Evolutionary conservation across 1,284 basidiomycete genomes (phyloP).

Genomic region (Tylopilus sp.): DNA sequence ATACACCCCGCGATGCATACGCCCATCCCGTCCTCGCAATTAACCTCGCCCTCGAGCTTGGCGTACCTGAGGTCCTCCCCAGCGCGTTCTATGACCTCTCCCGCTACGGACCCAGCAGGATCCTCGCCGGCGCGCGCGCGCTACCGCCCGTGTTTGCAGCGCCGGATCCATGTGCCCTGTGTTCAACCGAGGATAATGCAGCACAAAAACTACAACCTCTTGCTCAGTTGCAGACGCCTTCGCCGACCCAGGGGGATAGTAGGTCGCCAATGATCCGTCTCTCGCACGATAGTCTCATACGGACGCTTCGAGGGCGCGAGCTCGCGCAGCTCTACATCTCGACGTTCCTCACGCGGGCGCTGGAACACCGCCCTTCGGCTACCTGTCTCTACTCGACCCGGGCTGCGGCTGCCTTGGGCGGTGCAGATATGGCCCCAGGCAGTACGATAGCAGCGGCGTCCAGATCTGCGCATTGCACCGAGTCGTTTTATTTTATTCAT

Average conservation of each 20-base stretch:
- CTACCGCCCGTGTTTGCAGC: conserved; percentile 39
- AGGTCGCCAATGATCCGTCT: conserved; percentile 43
- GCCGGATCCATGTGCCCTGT: conserved; percentile 31
- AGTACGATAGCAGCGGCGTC: conserved; percentile 7
- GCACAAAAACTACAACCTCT: neutral
- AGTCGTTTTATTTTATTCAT: conserved; percentile 76
- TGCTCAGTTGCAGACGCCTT: neutral
- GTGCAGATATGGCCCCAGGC: neutral
- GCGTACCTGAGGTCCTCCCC: conserved; percentile 61
- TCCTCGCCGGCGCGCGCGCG: conserved; percentile 56
- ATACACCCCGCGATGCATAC: conserved; percentile 55
- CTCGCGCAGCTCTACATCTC: conserved; percentile 64
- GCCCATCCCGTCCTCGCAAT: conserved; percentile 68
- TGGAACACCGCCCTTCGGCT: conserved; percentile 57
- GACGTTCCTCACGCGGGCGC: conserved; percentile 63
- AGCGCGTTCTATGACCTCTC: conserved; percentile 75
- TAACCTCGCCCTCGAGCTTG: conserved; percentile 69
- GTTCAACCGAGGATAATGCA: neutral
- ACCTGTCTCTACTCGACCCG: conserved; percentile 53
- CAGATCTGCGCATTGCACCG: conserved; percentile 53
- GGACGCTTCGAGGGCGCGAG: conserved; percentile 68
- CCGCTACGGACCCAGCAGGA: conserved; percentile 72
- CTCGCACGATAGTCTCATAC: conserved; percentile 54
- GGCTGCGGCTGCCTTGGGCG: conserved; percentile 10
- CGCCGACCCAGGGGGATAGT: neutral